Percentiles rank a stretch among this genome's conserved stretches.
These are phyloP conservation scores for Emmonsia crescens DNA, from an alignment of 2,329 filamentous ascomycete genomes.

Conservation along the genomic window DNA sequence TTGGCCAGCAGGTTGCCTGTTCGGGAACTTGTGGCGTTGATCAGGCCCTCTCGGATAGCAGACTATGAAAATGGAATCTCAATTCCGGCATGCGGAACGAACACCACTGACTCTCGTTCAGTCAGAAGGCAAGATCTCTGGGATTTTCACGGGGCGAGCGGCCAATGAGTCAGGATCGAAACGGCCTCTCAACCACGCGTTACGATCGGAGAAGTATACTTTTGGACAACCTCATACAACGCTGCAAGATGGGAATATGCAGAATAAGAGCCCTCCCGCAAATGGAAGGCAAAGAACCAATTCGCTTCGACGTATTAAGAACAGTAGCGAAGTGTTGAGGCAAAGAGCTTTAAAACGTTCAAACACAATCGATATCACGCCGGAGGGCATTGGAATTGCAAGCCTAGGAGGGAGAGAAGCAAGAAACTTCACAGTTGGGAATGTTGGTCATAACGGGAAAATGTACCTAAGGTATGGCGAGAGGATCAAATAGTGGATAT, in stretches of 20 bases:
- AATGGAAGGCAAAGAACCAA: slow-evolving; percentile 25
- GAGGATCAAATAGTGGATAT: slow-evolving; percentile 3
- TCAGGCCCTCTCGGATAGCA: neutral
- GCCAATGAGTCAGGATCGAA: neutral
- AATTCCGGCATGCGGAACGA: neutral
- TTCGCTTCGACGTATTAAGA: slow-evolving; percentile 35
- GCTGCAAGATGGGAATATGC: slow-evolving; percentile 23
- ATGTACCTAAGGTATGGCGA: slow-evolving; percentile 65
- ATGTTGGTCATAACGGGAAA: slow-evolving; percentile 71
- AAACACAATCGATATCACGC: slow-evolving; percentile 46
- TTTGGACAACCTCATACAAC: slow-evolving; percentile 31
- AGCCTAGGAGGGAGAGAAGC: slow-evolving; percentile 52
- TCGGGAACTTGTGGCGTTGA: neutral
- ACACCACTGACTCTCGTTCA: neutral
- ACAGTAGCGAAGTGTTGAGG: slow-evolving; percentile 41
- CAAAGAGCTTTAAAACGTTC: slow-evolving; percentile 30
- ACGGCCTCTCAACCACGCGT: slow-evolving; percentile 7
- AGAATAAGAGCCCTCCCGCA: slow-evolving; percentile 21
- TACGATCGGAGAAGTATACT: slow-evolving; percentile 16
- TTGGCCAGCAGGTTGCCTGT: neutral
- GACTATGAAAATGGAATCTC: neutral
- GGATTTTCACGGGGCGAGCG: neutral
- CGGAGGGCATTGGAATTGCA: slow-evolving; percentile 52
- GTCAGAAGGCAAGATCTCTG: slow-evolving; percentile 1
- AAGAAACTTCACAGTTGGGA: slow-evolving; percentile 66